phyloP scores from a whole-genome alignment of 1,139 yeast species.

The Pichia sp. region DNA sequence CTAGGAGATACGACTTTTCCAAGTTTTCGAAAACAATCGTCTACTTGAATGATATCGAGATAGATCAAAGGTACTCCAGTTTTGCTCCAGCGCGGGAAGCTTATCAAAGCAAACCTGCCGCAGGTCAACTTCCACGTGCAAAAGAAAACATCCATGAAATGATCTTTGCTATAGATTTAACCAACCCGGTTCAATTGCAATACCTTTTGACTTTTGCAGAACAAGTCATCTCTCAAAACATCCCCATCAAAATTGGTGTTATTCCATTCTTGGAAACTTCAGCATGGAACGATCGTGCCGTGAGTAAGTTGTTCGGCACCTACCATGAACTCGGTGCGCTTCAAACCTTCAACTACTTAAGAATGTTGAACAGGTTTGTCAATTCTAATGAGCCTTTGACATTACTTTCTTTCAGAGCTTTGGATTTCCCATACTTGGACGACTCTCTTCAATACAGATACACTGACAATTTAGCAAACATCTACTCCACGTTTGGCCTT shows the following conservation, averaged over 20 bases:
- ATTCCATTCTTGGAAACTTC: constrained; percentile 48
- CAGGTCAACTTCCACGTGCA: constrained; percentile 64
- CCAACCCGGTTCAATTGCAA: constrained; percentile 45
- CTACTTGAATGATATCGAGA: constrained; percentile 74
- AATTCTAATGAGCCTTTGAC: constrained; percentile 13
- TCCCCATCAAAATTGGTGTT: constrained; percentile 80
- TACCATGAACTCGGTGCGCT: constrained; percentile 27
- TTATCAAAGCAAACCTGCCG: constrained; percentile 37
- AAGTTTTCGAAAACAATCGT: constrained; percentile 45
- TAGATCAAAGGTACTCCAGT: constrained; percentile 50
- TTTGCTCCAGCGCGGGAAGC: constrained; percentile 44
- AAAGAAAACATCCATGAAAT: constrained; percentile 73
- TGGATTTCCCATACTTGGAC: constrained; percentile 17
- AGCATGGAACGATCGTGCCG: constrained; percentile 22
- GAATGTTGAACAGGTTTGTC: constrained; percentile 20
- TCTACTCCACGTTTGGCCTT: constrained; percentile 33
- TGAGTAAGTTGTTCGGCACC: constrained; percentile 37
- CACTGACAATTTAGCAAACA: constrained; percentile 30
- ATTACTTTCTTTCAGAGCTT: constrained; percentile 14
- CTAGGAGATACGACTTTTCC: constrained; percentile 32
- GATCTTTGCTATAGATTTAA: constrained; percentile 65
- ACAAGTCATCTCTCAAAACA: constrained; percentile 49
- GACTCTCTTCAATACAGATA: constrained; percentile 7
- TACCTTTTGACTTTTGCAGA: constrained; percentile 47
- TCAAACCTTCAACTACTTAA: constrained; percentile 25